phyloP scores from a whole-genome alignment of 2,329 filamentous ascomycete genomes.

The Monilinia aucupariae region DNA sequence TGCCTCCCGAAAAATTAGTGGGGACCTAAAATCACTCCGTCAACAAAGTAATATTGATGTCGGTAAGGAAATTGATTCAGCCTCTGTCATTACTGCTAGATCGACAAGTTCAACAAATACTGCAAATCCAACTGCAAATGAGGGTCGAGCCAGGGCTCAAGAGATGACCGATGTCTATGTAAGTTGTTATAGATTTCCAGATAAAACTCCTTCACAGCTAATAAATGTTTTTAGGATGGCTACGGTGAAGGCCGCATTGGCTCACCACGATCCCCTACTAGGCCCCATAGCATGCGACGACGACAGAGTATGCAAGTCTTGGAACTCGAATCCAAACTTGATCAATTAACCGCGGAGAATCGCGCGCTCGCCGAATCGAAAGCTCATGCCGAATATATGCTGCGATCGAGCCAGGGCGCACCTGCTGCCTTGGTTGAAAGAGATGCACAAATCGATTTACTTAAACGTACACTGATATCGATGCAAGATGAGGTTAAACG shows the following conservation, averaged over 20 bases:
- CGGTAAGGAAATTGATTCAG: slow-evolving; percentile 42
- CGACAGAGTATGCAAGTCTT: slow-evolving; percentile 96
- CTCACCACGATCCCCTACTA: slow-evolving; percentile 86
- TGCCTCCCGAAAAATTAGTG: slow-evolving; percentile 61
- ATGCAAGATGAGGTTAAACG: slow-evolving; percentile 77
- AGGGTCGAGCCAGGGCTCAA: slow-evolving; percentile 76
- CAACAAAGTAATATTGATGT: slow-evolving; percentile 45
- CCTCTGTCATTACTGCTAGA: slow-evolving; percentile 38
- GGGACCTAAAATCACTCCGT: slow-evolving; percentile 67
- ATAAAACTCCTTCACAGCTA: slow-evolving; percentile 26
- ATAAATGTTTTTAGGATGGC: slow-evolving; percentile 62
- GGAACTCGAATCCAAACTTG: slow-evolving; percentile 80
- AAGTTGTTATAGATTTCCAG: slow-evolving; percentile 44
- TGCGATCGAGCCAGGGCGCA: slow-evolving; percentile 57
- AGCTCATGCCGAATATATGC: slow-evolving; percentile 59
- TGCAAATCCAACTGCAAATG: slow-evolving; percentile 75
- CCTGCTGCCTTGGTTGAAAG: slow-evolving; percentile 71
- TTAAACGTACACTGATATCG: slow-evolving; percentile 72
- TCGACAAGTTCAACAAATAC: slow-evolving; percentile 41
- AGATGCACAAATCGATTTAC: slow-evolving; percentile 78
- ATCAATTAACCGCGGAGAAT: slow-evolving; percentile 82
- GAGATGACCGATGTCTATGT: slow-evolving; percentile 94
- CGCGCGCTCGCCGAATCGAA: slow-evolving; percentile 69
- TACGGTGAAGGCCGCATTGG: slow-evolving; percentile 81
- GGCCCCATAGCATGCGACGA: slow-evolving; percentile 91